A percentile compares a stretch with the other conserved stretches of the same genome.
These are phyloP conservation scores for Penicillium hesseltinei DNA, from an alignment of 2,329 filamentous ascomycete genomes.

Conservation along the genomic window DNA sequence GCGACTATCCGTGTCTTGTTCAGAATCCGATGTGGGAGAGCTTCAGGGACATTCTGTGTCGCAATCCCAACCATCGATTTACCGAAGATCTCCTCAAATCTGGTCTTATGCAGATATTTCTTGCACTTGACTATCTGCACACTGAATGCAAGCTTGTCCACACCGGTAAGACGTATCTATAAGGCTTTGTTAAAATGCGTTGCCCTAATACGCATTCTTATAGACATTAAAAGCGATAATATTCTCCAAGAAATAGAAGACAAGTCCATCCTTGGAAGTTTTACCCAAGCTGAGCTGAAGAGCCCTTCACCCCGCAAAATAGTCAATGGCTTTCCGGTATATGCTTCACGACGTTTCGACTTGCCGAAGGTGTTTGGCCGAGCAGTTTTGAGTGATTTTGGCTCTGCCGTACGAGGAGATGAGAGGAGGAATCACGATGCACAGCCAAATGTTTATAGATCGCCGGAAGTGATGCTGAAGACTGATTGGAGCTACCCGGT, in stretches of 20 bases:
- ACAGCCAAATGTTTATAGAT: neutral
- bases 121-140: slow-evolving; percentile 39
- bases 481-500: no score
- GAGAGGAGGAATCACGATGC: neutral
- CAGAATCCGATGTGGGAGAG: slow-evolving; percentile 42
- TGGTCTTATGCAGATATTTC: slow-evolving; percentile 39
- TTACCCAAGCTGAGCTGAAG: neutral
- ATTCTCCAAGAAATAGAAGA: neutral
- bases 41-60: slow-evolving; percentile 39
- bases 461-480: no score
- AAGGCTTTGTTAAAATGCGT: neutral
- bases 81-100: slow-evolving; percentile 39
- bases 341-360: slow-evolving; percentile 36
- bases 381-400: slow-evolving; percentile 1
- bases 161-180: neutral
- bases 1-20: slow-evolving; percentile 30
- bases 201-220: neutral
- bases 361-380: slow-evolving; percentile 31
- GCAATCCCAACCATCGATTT: slow-evolving; percentile 40
- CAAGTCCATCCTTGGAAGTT: neutral
- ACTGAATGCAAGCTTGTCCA: slow-evolving; percentile 41
- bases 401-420: neutral
- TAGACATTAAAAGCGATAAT: slow-evolving; percentile 8
- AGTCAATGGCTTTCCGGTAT: slow-evolving; percentile 33
- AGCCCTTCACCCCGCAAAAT: slow-evolving; percentile 24